Base-by-base conservation (phyloP, 768 basidiomycete species). In the Pulveroboletus frians region DNA sequence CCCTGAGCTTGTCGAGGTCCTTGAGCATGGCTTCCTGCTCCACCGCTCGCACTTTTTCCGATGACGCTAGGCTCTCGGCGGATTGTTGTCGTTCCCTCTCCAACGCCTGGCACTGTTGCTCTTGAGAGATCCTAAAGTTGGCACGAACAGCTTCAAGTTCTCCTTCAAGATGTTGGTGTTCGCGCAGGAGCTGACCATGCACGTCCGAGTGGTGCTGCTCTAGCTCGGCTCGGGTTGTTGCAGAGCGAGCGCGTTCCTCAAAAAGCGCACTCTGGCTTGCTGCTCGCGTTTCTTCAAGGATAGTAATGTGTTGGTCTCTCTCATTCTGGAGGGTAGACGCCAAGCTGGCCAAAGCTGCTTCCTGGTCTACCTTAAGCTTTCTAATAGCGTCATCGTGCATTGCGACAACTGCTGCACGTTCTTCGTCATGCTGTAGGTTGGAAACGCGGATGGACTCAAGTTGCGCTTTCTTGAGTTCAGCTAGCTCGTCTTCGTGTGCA, bases 81-180 rank as follows among this genome's bases (percentile, higher is more conserved):
- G 62, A 68, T 17, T 39, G 49, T 17, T 66, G 56, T 36, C 60
- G 67, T 39, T 68, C 68, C 52, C 49, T 59, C 30, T 61, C 65
- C 38, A 70, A 43, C 26, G 41, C 45, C 13, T 44, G 52, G 11
- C 51, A 53, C 23, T 64, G 46, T 11, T 56, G 47, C 17, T 51
- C 53, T 23, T 56, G 57, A 31, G 52, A 44, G 7, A 70, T 65
- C 45, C 67, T 65, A 26, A 68, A 60, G 13, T 69, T 65, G 7
- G 67, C 57, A 60, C 82, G 85, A 62, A 81, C 70, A 9, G 77
- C 71, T 56, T 83, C 79, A 13, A 89, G 66, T 61, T 91, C 83
- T 52, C 81, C 55, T 21, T 49, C 39, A 10, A 77, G 66, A 27
- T 63, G 44, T 36, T 69, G 68, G 49, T 65, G 69, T 36, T 71